A percentile compares a stretch with the other conserved stretches of the same genome.
phyloP scores from a whole-genome alignment of 176 grass and related monocot genomes.

The Alloteropsis semialata region DNA sequence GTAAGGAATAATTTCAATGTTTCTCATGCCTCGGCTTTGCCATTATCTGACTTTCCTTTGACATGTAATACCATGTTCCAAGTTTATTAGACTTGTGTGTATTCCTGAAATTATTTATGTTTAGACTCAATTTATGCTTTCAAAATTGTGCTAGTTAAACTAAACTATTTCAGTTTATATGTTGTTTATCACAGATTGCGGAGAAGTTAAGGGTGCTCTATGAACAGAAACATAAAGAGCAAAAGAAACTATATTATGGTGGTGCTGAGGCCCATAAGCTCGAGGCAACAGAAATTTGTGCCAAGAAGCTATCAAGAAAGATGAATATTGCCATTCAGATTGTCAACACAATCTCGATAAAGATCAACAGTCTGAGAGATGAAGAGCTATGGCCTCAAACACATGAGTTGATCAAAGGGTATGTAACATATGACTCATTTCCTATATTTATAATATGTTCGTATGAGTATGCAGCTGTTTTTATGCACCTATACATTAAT shows the following conservation, averaged over 20 bases:
- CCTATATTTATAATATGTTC: no score
- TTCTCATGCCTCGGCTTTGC: no score
- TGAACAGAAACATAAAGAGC: slow-evolving; percentile 28
- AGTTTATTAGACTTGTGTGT: no score
- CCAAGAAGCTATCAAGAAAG: slow-evolving; percentile 52
- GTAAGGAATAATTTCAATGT: no score
- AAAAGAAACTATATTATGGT: slow-evolving; percentile 10
- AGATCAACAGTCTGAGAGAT: slow-evolving; percentile 67
- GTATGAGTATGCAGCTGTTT: no score
- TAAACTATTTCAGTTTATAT: background rate
- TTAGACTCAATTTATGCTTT: no score
- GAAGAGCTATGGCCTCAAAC: slow-evolving; percentile 66
- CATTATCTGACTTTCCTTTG: no score
- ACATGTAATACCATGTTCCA: no score
- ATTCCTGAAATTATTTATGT: no score
- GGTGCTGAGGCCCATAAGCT: slow-evolving; percentile 55
- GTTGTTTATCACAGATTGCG: slow-evolving; percentile 39
- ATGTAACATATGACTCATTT: no score
- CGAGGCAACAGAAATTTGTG: slow-evolving; percentile 34
- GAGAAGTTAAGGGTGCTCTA: slow-evolving; percentile 57
- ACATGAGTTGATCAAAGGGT: slow-evolving; percentile 59
- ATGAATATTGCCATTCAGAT: slow-evolving; percentile 49
- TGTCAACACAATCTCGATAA: slow-evolving; percentile 50
- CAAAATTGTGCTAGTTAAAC: slow-evolving; percentile 13
- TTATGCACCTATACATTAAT: no score